Base-by-base conservation (phyloP, 2,329 filamentous ascomycete species). In the Fusarium sororula region DNA sequence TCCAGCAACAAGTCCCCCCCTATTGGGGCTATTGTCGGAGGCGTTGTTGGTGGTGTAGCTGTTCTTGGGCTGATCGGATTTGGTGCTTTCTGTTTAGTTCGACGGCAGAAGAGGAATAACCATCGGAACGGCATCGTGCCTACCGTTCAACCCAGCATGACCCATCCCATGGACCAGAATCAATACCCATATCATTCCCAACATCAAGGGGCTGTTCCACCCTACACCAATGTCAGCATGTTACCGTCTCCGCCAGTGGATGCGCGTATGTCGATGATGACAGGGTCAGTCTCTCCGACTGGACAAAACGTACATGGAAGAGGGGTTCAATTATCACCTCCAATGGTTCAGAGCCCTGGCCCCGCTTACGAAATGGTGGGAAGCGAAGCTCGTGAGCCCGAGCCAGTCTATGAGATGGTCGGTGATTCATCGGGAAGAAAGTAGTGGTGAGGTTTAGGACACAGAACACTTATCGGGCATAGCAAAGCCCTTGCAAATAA, bases 101-200 rank as follows among this genome's bases (percentile, higher is more conserved):
- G n/a, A n/a, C n/a, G n/a, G n/a, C n/a, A n/a, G n/a, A n/a, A n/a
- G n/a, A n/a, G n/a, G n/a, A n/a, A n/a, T n/a, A n/a, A n/a, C n/a
- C n/a, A n/a, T n/a, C n/a, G n/a, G n/a, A n/a, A 32, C 0, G 2
- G 10, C 6, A n/a, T 32, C 2, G 5, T 1, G 0, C 30, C 30
- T 13, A 32, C 7, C 7, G 0, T 10, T 6, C 28, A n/a, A 17
- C 9, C 5, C 7, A 10, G 7, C 8, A 10, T 28, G 24, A 0
- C 47, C 7, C 0, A n/a, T 1, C 6, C 18, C 1, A n/a, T 7
- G 17, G 3, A n/a, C 13, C 13, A 48, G 26, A 11, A 17, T n/a
- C 26, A 30, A 5, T 6, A 17, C 9, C 26, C 26, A 0, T 17
- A 48, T 48, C 3, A 30, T n/a, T 20, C 14, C 14, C 47, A 9